Evolutionary conservation across 805 yeast genomes (phyloP), one percentile per base, ranked within the genome.

Genomic region (Saccharomycopsis sp.): DNA sequence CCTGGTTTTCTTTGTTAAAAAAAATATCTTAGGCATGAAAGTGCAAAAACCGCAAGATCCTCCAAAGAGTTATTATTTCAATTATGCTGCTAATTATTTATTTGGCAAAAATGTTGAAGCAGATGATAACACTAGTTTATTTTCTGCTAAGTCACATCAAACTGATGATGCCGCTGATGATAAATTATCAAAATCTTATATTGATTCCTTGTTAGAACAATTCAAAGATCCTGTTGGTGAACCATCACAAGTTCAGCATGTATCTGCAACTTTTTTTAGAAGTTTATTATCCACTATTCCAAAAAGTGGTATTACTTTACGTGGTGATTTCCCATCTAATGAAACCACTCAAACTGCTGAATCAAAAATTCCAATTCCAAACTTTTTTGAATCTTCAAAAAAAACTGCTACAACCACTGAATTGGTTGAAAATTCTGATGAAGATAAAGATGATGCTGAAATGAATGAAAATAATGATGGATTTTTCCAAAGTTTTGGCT

Each of bases 271-370:
- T 9, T 43, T 38, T 32, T 29, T 39, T 21, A 15, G 25, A 36
- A 42, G 46, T 18, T 37, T 45, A 15, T 40, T 40, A 12, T 37
- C 39, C 28, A 45, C 46, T 12, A 42, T 42, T 25, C 48, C 46
- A 14, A 41, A 39, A 25, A 30, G 46, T 30, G 36, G 42, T 9
- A 9, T 28, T 19, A 37, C 42, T 13, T 39, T 39, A 15, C n/a
- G 31, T 18, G 35, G 40, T n/a, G 35, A 36, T 2, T 34, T 34
- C 17, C 19, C n/a, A n/a, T n/a, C n/a, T 10, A 19, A 21, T 14
- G 29, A 37, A 33, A 9, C 15, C 25, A 33, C 29, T 23, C 6
- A 23, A 23, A 8, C 26, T 23, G 10, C 26, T 23, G 10, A 23
- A 8, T 10, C 26, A 23, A 10, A 23, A 23, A 23, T 10, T 10